Percentiles rank a stretch among this genome's conserved stretches.
phyloP scores from a whole-genome alignment of 2,329 filamentous ascomycete species.

The Stylonectria norvegica region DNA sequence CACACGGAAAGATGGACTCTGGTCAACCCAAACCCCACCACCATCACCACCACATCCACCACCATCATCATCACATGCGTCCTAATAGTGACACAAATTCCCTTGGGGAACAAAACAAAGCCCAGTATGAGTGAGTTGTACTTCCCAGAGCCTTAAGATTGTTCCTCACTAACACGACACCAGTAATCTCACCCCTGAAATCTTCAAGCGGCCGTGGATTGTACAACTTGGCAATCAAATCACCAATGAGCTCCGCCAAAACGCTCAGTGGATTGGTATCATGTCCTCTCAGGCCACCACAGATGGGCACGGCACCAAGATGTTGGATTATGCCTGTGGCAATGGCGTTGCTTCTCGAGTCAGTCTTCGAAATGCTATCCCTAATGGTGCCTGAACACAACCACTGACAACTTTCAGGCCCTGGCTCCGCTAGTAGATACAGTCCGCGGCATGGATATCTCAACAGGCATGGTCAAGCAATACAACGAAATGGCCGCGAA shows the following conservation, averaged over 20 bases:
- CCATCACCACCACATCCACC: slow-evolving; percentile 19
- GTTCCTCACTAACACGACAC: background rate
- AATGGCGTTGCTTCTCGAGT: slow-evolving; percentile 29
- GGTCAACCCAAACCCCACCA: slow-evolving; percentile 21
- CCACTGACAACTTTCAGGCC: slow-evolving; percentile 24
- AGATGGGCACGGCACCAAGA: slow-evolving; percentile 8
- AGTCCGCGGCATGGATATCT: slow-evolving; percentile 35
- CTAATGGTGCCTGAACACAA: background rate
- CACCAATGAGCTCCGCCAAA: slow-evolving; percentile 21
- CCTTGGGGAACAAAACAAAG: slow-evolving; percentile 24
- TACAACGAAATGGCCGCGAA: slow-evolving; percentile 31
- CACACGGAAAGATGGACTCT: slow-evolving; percentile 12
- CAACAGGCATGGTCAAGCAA: slow-evolving; percentile 29
- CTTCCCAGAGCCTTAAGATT: background rate
- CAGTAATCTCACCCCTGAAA: slow-evolving; percentile 16
- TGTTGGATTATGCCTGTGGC: slow-evolving; percentile 34
- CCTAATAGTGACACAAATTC: too few relatives aligned
- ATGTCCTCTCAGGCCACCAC: background rate
- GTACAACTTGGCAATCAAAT: slow-evolving; percentile 23
- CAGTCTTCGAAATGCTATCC: background rate
- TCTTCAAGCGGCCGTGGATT: slow-evolving; percentile 25
- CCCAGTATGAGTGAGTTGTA: slow-evolving; percentile 24
- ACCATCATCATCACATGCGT: slow-evolving; percentile 11
- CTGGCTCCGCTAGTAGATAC: slow-evolving; percentile 28
- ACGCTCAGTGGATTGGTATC: slow-evolving; percentile 27